phyloP scores from a whole-genome alignment of 495 filamentous ascomycete genomes.

The Annulohypoxylon stygium region DNA sequence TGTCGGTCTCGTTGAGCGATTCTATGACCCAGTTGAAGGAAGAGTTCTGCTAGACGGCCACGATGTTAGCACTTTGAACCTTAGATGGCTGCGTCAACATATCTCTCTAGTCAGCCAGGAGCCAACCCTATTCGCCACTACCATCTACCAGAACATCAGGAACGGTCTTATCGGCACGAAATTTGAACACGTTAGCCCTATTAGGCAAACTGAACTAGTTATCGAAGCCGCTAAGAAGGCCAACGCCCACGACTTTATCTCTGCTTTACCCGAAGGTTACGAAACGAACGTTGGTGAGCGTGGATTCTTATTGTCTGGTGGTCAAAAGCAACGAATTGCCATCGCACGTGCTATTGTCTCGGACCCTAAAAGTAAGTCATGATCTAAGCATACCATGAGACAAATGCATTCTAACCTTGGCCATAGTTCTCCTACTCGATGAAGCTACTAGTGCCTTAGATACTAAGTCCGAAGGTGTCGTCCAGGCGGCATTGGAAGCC shows the following conservation, averaged over 20 bases:
- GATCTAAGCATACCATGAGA: not conserved
- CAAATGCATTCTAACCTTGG: conserved; percentile 33
- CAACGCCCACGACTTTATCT: conserved; percentile 94
- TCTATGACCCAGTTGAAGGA: conserved; percentile 89
- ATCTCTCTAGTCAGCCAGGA: conserved; percentile 90
- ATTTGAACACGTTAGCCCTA: conserved; percentile 73
- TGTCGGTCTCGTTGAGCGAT: conserved; percentile 90
- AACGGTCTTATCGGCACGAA: conserved; percentile 90
- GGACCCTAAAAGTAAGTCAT: conserved; percentile 77
- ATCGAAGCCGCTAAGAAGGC: conserved; percentile 87
- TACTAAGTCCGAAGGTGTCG: conserved; percentile 93
- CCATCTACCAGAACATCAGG: conserved; percentile 87
- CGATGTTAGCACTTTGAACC: conserved; percentile 83
- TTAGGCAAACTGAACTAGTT: conserved; percentile 76
- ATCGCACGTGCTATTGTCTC: conserved; percentile 90
- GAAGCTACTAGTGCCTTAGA: conserved; percentile 97
- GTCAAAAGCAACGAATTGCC: conserved; percentile 94
- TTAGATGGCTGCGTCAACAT: conserved; percentile 91
- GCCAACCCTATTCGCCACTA: conserved; percentile 84
- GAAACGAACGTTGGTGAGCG: conserved; percentile 96
- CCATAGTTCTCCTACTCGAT: conserved; percentile 81
- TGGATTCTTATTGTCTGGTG: conserved; percentile 91
- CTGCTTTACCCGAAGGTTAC: conserved; percentile 85
- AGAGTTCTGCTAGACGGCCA: conserved; percentile 85
- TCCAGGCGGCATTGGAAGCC: conserved; percentile 91